phyloP scores from a whole-genome alignment of 495 filamentous ascomycete genomes.

The Neurospora intermedia region DNA sequence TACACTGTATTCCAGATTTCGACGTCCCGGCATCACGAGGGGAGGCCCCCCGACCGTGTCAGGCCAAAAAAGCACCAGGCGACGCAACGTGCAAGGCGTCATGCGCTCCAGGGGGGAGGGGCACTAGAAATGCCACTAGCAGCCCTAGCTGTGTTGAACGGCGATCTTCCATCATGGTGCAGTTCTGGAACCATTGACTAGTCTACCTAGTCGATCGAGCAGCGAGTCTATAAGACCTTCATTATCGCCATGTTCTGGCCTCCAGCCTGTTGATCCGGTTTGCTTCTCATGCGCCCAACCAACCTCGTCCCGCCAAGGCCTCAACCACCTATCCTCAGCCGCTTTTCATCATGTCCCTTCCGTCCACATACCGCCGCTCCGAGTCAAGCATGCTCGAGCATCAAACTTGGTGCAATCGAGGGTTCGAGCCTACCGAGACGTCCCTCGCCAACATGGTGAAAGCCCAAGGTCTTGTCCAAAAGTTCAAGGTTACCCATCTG shows the following conservation, averaged over 20 bases:
- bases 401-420: slow-evolving; percentile 29
- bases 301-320: neutral
- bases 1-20: neutral
- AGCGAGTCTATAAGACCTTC: neutral
- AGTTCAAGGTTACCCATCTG: slow-evolving; percentile 21
- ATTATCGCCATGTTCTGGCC: neutral
- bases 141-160: neutral
- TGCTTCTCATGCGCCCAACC: neutral
- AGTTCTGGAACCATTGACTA: neutral
- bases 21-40: neutral
- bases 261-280: neutral
- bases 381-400: slow-evolving; percentile 15
- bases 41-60: neutral
- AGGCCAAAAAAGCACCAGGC: neutral
- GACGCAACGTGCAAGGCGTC: neutral
- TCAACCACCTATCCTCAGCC: neutral
- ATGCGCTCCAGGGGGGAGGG: neutral
- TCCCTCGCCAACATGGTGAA: slow-evolving; percentile 17
- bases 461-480: slow-evolving; percentile 5
- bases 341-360: neutral
- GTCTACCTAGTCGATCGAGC: neutral
- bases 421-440: slow-evolving; percentile 32
- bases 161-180: neutral
- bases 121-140: neutral
- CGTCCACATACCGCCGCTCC: neutral